phyloP scores from a whole-genome alignment of 164 flowering plant species.

The Akebia trifoliata region DNA sequence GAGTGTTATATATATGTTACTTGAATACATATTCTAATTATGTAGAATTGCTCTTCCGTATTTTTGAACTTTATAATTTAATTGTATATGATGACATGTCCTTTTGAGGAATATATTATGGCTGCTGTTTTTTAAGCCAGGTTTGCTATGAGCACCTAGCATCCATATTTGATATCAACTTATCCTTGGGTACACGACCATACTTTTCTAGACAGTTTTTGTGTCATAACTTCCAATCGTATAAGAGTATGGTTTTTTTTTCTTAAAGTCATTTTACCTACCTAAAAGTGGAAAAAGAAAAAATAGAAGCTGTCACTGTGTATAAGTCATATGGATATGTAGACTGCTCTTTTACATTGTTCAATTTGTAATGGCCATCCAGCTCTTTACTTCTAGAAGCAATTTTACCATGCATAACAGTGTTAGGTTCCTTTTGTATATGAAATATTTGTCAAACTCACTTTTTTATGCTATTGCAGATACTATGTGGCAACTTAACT shows the following conservation, averaged over 20 bases:
- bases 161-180: too few species aligned
- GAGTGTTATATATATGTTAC: too few species aligned
- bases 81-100: too few species aligned
- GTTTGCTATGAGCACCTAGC: too few species aligned
- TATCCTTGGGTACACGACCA: too few species aligned
- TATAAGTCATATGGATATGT: not conserved
- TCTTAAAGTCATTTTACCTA: not conserved
- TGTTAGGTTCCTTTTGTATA: not conserved
- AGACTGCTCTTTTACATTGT: not conserved
- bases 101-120: too few species aligned
- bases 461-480: conserved; percentile 37
- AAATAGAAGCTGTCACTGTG: not conserved
- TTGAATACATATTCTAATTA: too few species aligned
- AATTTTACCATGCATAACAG: not conserved
- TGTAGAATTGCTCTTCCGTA: too few species aligned
- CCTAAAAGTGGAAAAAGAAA: not conserved
- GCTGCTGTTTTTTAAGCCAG: too few species aligned
- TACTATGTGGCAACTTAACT: conserved; percentile 76
- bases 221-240: not conserved
- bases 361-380: not conserved
- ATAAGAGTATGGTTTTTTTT: not conserved
- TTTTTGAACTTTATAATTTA: too few species aligned
- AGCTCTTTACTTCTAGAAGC: not conserved
- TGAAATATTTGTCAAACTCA: not conserved
- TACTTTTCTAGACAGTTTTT: not conserved